phyloP scores from a whole-genome alignment of 352 stramenopile genomes.

The Phytophthora sp. region DNA sequence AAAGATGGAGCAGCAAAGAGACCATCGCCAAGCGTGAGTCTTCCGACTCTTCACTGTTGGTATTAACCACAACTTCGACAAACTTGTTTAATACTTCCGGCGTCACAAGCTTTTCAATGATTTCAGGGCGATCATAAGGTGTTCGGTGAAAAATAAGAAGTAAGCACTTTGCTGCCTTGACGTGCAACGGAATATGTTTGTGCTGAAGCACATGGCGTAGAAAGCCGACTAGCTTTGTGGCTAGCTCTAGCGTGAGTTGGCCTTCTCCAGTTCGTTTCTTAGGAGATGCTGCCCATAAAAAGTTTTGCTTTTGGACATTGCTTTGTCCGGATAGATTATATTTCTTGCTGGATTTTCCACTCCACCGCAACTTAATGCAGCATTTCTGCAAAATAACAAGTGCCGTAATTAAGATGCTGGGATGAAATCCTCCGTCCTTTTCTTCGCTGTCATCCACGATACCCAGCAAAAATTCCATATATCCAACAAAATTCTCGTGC shows the following conservation, averaged over 20 bases:
- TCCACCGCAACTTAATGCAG: conserved; percentile 75
- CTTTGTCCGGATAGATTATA: neutral
- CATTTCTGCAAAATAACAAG: conserved; percentile 78
- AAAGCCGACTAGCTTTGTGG: conserved; percentile 49
- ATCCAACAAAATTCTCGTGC: conserved; percentile 44
- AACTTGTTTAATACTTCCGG: conserved; percentile 60
- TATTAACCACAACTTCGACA: conserved; percentile 54
- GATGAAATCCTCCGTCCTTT: conserved; percentile 51
- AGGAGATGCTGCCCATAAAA: conserved; percentile 1
- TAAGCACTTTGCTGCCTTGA: conserved; percentile 76
- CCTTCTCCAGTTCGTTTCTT: conserved; percentile 24
- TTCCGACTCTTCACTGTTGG: conserved; percentile 60
- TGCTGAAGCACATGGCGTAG: conserved; percentile 58
- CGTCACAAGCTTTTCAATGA: conserved; percentile 53
- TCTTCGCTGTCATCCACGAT: conserved; percentile 40
- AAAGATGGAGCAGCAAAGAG: conserved; percentile 67
- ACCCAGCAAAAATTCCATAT: conserved; percentile 58
- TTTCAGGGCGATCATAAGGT: conserved; percentile 31
- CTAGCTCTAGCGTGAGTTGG: conserved; percentile 48
- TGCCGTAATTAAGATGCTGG: conserved; percentile 66
- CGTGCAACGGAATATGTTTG: conserved; percentile 61
- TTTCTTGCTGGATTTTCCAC: conserved; percentile 14
- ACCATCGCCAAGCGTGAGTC: conserved; percentile 72
- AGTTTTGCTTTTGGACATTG: conserved; percentile 2
- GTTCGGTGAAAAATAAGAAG: conserved; percentile 61